phyloP scores from a whole-genome alignment of 2,329 filamentous ascomycete genomes.

The Magnaporthiopsis rhizophila region DNA sequence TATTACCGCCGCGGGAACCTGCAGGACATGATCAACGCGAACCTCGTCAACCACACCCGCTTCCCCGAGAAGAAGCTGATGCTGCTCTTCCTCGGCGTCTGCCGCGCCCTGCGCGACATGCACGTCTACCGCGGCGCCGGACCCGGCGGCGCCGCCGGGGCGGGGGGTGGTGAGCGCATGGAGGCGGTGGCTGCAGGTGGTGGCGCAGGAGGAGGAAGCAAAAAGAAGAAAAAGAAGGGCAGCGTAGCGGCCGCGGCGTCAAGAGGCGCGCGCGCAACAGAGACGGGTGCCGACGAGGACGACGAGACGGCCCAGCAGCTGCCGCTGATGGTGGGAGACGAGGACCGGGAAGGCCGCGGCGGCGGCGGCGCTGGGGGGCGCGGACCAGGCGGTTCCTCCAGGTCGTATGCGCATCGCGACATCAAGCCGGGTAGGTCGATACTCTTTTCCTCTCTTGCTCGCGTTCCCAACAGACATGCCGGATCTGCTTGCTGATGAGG shows the following conservation, averaged over 20 bases:
- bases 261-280: constrained; percentile 25
- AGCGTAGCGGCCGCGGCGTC: constrained; percentile 18
- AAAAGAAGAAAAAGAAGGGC: constrained; percentile 18
- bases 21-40: constrained; percentile 97
- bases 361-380: constrained; percentile 57
- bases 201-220: constrained; percentile 23
- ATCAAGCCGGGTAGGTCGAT: constrained; percentile 90
- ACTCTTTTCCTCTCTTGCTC: too few species aligned
- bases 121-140: constrained; percentile 66
- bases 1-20: constrained; percentile 94
- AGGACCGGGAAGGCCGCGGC: constrained; percentile 54
- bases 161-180: constrained; percentile 36
- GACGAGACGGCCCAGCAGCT: constrained; percentile 70
- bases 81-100: constrained; percentile 86
- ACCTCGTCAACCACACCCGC: constrained; percentile 85
- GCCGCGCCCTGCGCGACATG: constrained; percentile 80
- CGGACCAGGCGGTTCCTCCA: not conserved
- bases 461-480: not conserved
- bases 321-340: constrained; percentile 75
- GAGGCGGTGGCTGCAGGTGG: constrained; percentile 36
- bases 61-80: constrained; percentile 87
- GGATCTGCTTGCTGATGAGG: not conserved
- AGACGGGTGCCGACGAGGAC: constrained; percentile 45
- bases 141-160: constrained; percentile 6
- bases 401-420: constrained; percentile 81